A percentile compares a stretch with the other conserved stretches of the same genome.
Evolutionary conservation across 371 early-diverging fungal genomes (phyloP).

Genomic region (Mucor plumbeus): DNA sequence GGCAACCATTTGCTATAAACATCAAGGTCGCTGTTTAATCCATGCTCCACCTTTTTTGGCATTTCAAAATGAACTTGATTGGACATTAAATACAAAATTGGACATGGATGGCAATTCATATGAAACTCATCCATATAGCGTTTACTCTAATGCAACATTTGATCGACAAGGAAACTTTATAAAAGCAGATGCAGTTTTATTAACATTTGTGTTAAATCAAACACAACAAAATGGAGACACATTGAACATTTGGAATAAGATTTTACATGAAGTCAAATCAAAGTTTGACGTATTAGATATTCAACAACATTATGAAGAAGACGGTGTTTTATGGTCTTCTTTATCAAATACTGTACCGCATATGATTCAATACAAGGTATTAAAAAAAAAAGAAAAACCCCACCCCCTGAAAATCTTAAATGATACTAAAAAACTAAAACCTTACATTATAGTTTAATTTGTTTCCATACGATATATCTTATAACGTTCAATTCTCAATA

Average conservation of each 20-base stretch:
- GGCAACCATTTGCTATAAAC: conserved; percentile 31
- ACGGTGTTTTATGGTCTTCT: conserved; percentile 18
- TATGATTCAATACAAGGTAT: conserved; percentile 40
- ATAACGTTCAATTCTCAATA: conserved; percentile 28
- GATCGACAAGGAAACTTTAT: conserved; percentile 31
- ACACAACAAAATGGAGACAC: conserved; percentile 11
- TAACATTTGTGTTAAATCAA: conserved; percentile 31
- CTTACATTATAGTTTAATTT: conserved; percentile 29
- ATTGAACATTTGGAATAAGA: conserved; percentile 23
- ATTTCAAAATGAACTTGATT: conserved; percentile 40
- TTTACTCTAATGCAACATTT: conserved; percentile 52
- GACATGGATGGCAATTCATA: conserved; percentile 16
- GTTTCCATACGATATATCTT: conserved; percentile 33
- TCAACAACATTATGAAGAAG: neutral
- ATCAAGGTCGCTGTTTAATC: conserved; percentile 50
- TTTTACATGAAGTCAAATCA: conserved; percentile 21
- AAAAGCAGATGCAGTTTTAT: conserved; percentile 55
- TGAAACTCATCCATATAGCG: conserved; percentile 45
- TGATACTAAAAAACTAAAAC: neutral
- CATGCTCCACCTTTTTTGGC: conserved; percentile 50
- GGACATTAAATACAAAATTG: conserved; percentile 28
- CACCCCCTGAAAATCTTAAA: neutral
- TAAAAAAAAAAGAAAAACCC: neutral
- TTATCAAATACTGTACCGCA: conserved; percentile 24
- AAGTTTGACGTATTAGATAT: conserved; percentile 20